Conservation (phyloP, 1,284 basidiomycete genomes). For the Xanthoconium separans region DNA sequence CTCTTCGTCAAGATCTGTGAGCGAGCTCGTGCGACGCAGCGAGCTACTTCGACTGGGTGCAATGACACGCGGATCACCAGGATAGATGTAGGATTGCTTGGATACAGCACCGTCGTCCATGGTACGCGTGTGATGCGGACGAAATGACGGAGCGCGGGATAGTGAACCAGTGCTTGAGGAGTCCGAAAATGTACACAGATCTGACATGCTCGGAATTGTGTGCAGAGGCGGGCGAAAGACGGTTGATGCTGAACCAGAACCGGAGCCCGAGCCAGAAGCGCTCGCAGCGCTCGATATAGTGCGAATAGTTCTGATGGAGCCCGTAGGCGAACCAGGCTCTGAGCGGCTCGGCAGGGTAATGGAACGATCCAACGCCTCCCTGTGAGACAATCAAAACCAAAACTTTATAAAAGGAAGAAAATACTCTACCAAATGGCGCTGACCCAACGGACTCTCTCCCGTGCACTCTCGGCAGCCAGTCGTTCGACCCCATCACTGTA, state of each 20-base stretch:
- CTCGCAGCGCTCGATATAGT: slow-evolving; percentile 46
- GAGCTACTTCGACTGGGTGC: slow-evolving; percentile 59
- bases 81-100: slow-evolving; percentile 62
- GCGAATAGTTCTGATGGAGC: slow-evolving; percentile 68
- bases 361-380: slow-evolving; percentile 64
- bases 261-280: slow-evolving; percentile 31
- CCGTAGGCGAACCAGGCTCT: slow-evolving; percentile 62
- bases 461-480: slow-evolving; percentile 77
- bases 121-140: slow-evolving; percentile 58
- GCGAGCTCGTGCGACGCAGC: slow-evolving; percentile 67
- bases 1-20: slow-evolving; percentile 73
- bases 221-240: slow-evolving; percentile 70
- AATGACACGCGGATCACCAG: slow-evolving; percentile 66
- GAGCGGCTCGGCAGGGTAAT: slow-evolving; percentile 51
- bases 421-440: slow-evolving; percentile 73
- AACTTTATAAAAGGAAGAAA: slow-evolving; percentile 9
- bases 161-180: slow-evolving; percentile 38
- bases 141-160: slow-evolving; percentile 42
- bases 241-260: slow-evolving; percentile 60
- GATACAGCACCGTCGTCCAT: slow-evolving; percentile 69
- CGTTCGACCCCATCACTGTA: slow-evolving; percentile 87
- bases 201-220: slow-evolving; percentile 64
- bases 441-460: slow-evolving; percentile 86
- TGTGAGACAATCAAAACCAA: slow-evolving; percentile 31
- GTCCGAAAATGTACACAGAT: slow-evolving; percentile 46